These are phyloP conservation scores for Microbotryum saponariae DNA, from an alignment of 1,284 basidiomycete species.

Conservation along the genomic window DNA sequence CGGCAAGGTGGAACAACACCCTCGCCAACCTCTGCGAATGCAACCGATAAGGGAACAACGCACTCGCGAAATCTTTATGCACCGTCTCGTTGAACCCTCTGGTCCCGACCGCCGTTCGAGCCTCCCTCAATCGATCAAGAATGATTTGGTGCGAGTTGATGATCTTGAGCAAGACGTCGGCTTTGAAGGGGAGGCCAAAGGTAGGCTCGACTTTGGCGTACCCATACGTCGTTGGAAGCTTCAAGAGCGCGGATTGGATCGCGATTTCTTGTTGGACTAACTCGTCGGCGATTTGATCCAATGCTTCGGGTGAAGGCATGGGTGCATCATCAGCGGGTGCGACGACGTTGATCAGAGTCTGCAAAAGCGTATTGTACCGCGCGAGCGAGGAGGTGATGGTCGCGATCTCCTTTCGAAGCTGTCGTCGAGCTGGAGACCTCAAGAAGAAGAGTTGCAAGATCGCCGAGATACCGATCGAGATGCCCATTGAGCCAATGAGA, in stretches of 20 bases:
- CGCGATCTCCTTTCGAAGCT: slow-evolving; percentile 23
- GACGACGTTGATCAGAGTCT: slow-evolving; percentile 23
- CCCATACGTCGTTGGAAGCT: slow-evolving; percentile 19
- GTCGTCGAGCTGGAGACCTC: slow-evolving; percentile 23
- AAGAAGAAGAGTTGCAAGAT: slow-evolving; percentile 28
- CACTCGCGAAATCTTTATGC: slow-evolving; percentile 23
- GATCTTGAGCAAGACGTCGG: slow-evolving; percentile 18
- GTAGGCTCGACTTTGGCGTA: slow-evolving; percentile 26
- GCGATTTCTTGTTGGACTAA: slow-evolving; percentile 20
- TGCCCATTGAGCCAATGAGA: slow-evolving; percentile 16
- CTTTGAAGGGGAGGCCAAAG: slow-evolving; percentile 22
- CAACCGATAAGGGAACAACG: slow-evolving; percentile 25
- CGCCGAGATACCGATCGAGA: slow-evolving; percentile 23
- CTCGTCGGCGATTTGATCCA: slow-evolving; percentile 19
- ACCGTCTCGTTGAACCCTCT: slow-evolving; percentile 20
- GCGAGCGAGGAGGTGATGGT: slow-evolving; percentile 24
- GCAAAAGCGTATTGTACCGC: slow-evolving; percentile 26
- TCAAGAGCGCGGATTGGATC: slow-evolving; percentile 20
- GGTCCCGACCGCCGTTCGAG: slow-evolving; percentile 19
- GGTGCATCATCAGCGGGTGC: slow-evolving; percentile 27
- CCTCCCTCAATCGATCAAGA: slow-evolving; percentile 22
- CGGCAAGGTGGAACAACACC: slow-evolving; percentile 24
- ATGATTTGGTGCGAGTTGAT: slow-evolving; percentile 24
- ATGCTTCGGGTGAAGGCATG: slow-evolving; percentile 12
- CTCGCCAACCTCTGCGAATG: slow-evolving; percentile 25